Evolutionary conservation across 106 monocot genomes (phyloP).

Genomic region (Phalaenopsis aphrodite): DNA sequence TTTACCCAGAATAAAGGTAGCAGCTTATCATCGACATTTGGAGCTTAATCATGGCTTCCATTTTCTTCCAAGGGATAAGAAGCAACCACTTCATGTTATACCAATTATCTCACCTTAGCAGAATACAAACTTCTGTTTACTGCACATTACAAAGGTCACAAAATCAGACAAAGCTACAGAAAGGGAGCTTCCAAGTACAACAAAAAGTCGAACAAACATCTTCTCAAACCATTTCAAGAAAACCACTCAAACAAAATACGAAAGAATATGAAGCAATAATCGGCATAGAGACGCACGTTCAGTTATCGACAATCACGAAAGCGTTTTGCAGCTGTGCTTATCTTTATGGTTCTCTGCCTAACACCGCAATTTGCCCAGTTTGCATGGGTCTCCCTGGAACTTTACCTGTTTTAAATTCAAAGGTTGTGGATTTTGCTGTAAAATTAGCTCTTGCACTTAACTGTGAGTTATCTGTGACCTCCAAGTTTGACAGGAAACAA

Average conservation of each 20-base stretch:
- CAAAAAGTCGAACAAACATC: constrained; percentile 4
- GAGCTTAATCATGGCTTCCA: constrained; percentile 3
- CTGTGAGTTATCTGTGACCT: constrained; percentile 48
- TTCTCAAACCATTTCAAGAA: constrained; percentile 6
- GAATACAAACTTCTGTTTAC: constrained; percentile 9
- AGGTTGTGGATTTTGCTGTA: constrained; percentile 74
- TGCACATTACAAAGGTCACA: constrained; percentile 16
- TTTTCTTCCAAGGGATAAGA: constrained; percentile 10
- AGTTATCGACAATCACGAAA: constrained; percentile 76
- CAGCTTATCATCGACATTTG: constrained; percentile 4
- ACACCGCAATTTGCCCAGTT: constrained; percentile 75
- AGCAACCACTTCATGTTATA: constrained; percentile 7
- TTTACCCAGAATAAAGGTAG: neutral
- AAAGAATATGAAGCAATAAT: constrained; percentile 59
- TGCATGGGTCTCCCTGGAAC: constrained; percentile 94
- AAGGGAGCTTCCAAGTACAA: constrained; percentile 6
- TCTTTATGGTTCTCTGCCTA: constrained; percentile 66
- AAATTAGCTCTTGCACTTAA: constrained; percentile 83
- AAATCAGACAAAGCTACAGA: neutral
- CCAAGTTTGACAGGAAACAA: constrained; percentile 96
- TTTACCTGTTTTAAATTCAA: constrained; percentile 73
- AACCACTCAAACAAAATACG: constrained; percentile 1
- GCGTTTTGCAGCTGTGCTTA: constrained; percentile 90
- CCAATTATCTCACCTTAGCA: constrained; percentile 8
- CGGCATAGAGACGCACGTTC: constrained; percentile 95